These are phyloP conservation scores for Ilyonectria mors-panacis DNA, from an alignment of 2,329 filamentous ascomycete genomes.

Conservation along the genomic window DNA sequence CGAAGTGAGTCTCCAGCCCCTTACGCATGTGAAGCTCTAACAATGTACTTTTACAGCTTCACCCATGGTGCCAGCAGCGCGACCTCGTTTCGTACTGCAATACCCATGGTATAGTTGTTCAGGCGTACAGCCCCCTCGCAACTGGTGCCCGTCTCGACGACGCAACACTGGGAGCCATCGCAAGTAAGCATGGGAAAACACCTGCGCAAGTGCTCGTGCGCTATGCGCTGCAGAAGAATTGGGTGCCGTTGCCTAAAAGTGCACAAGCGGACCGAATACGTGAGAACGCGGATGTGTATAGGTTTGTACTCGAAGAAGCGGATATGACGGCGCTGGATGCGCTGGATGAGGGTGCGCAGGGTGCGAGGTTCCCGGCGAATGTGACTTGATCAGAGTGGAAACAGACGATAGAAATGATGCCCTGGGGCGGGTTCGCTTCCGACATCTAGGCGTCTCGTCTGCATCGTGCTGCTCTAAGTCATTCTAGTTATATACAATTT, in stretches of 20 bases:
- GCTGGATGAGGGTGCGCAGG: conserved; percentile 48
- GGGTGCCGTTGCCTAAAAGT: conserved; percentile 79
- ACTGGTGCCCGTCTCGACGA: conserved; percentile 62
- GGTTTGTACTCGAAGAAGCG: conserved; percentile 68
- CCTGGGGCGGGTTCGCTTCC: conserved; percentile 1
- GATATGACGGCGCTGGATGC: conserved; percentile 66
- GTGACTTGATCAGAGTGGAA: conserved; percentile 30
- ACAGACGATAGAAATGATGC: background rate
- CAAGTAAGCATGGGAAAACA: conserved; percentile 71
- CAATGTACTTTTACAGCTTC: conserved; percentile 65
- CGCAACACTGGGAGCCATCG: conserved; percentile 68
- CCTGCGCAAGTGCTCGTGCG: conserved; percentile 78
- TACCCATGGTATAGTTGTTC: conserved; percentile 78
- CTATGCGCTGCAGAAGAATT: conserved; percentile 79
- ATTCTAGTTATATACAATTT: conserved; percentile 22
- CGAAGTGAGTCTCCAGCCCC: conserved; percentile 65
- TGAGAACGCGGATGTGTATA: conserved; percentile 73
- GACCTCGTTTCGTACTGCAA: conserved; percentile 71
- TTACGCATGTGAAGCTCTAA: background rate
- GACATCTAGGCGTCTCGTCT: conserved; percentile 17
- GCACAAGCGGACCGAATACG: conserved; percentile 71
- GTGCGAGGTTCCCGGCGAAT: conserved; percentile 52
- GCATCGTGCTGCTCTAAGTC: conserved; percentile 15
- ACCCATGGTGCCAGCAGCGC: conserved; percentile 76
- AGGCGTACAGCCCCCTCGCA: conserved; percentile 58